Base-by-base conservation (phyloP, 768 basidiomycete genomes). In the Rhodocollybia butyracea region DNA sequence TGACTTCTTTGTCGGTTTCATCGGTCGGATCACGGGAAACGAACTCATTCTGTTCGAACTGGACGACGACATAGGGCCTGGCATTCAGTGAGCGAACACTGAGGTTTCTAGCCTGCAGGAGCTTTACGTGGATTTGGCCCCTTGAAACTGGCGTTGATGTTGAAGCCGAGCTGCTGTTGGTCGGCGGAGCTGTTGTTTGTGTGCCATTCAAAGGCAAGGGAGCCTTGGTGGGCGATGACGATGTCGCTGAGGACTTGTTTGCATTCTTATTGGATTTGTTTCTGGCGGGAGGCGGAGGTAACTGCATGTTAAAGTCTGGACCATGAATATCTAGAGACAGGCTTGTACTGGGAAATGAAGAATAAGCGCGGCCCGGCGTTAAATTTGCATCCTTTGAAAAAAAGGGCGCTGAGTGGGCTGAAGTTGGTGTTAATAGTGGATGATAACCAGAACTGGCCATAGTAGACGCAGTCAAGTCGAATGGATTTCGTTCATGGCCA, bases 1-100 rank as follows among this genome's bases (percentile, higher is more conserved):
- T 92, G 70, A 91, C 89, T 71, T 93, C 91, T 76, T 91, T 94
- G 75, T 90, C 91, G 17, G 79, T 75, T 69, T 92, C 91, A 60
- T 85, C 83, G 24, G 88, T 90, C 26, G 94, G 91, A 69, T 96
- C 91, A 42, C 97, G 77, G 63, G 86, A 87, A 69, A 99, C 87
- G 67, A 98, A 99, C 73, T 99, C 97, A 79, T 94, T 98, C 72
- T 98, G 91, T 76, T 99, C 97, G 72, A 98, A 99, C 71, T 94
- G 90, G 62, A 95, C 94, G 68, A 98, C 95, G 63, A 94, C 91
- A 69, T 99, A 98, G 17, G 94, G 91, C 0, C 85, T 78, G 3
- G 89, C 84, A 59, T 76, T 68, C 40, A 80, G 63, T 13, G 85
- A 80, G 41, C 79, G 78, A 51, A 94, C 87, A 60, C 85, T 85